Conservation (phyloP, 202 grass and related monocot genomes). For the Dendrocalamus latiflorus region DNA sequence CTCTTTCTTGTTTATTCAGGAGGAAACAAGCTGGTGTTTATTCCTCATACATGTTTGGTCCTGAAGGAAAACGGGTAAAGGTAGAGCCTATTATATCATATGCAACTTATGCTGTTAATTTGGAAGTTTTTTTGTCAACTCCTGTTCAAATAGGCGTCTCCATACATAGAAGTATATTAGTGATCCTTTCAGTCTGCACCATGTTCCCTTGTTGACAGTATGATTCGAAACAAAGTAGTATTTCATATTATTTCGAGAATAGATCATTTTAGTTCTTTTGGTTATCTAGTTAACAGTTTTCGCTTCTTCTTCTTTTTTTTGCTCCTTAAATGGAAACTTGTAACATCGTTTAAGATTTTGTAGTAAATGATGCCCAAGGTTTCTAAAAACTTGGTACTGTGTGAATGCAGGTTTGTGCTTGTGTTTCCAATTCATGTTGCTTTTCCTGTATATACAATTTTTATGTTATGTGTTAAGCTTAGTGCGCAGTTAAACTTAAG, state of each 20-base stretch:
- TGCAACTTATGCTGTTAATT: background rate
- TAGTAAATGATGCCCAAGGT: background rate
- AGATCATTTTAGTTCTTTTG: background rate
- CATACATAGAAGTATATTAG: background rate
- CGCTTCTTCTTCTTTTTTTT: background rate
- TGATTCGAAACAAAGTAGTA: background rate
- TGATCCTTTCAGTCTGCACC: background rate
- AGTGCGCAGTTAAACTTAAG: background rate
- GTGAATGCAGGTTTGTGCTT: background rate
- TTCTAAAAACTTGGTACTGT: background rate
- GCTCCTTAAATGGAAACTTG: slow-evolving; percentile 2
- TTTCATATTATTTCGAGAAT: slow-evolving; percentile 2
- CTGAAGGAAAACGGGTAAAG: slow-evolving; percentile 85
- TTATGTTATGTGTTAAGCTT: slow-evolving; percentile 4
- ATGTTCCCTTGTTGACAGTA: background rate
- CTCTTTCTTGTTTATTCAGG: slow-evolving; percentile 49
- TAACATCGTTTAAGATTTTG: background rate
- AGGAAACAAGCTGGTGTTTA: slow-evolving; percentile 89
- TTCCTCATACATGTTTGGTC: slow-evolving; percentile 79
- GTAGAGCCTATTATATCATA: slow-evolving; percentile 27
- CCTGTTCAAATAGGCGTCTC: background rate
- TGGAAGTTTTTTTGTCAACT: background rate
- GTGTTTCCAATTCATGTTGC: background rate
- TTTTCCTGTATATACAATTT: background rate
- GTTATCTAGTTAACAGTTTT: background rate